Conservation (phyloP, 2,329 filamentous ascomycete species). For the Claviceps citrina region DNA sequence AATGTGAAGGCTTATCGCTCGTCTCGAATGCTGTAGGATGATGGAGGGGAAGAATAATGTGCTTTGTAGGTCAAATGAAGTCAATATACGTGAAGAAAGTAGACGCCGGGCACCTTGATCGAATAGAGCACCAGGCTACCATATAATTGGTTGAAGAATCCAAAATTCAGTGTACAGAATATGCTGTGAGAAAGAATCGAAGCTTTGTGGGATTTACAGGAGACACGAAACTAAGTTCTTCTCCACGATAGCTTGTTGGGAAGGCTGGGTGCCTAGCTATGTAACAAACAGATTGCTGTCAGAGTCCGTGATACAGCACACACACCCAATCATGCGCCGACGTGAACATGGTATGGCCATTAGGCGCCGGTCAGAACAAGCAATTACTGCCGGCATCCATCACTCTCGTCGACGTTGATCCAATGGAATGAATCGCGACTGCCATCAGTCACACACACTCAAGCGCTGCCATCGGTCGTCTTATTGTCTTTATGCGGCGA, state of each 20-base stretch:
- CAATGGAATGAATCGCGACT: conserved; percentile 1
- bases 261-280: background rate
- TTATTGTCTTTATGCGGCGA: background rate
- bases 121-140: background rate
- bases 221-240: background rate
- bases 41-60: background rate
- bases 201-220: too few relatives aligned
- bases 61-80: background rate
- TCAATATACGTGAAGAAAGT: background rate
- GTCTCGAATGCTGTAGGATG: background rate
- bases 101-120: background rate
- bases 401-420: background rate
- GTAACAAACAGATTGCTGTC: background rate
- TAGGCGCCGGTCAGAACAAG: background rate
- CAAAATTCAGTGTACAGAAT: background rate
- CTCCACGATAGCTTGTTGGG: background rate
- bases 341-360: background rate
- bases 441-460: background rate
- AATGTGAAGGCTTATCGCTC: too few relatives aligned
- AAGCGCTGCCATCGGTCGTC: background rate
- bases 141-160: background rate
- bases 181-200: background rate
- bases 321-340: background rate
- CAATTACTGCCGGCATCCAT: background rate
- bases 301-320: background rate